Base-by-base conservation (phyloP, 2,329 filamentous ascomycete genomes). In the Rhynchosporium graminicola region DNA sequence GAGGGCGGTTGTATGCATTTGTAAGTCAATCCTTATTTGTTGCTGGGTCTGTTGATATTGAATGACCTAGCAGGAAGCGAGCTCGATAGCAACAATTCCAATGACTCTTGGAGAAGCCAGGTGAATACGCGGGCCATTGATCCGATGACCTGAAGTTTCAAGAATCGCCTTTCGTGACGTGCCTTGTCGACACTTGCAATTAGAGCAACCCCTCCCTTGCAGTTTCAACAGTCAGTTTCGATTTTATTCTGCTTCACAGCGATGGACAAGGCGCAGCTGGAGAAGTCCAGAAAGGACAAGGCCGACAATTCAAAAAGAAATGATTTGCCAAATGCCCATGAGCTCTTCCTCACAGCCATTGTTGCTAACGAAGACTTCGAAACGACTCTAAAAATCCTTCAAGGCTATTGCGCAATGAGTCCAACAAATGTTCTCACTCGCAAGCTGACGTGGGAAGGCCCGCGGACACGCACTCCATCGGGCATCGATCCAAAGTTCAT, bases 341-440 rank as follows among this genome's bases (percentile, higher is more conserved):
- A 87, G 73, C 75, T 87, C 20, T 87, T 86, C 68, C 77, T 87
- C 62, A 83, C 83, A 3, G 79, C 82, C 9, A 72, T 80, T 51
- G 78, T 88, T 59, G 76, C 77, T 20, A 79, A 82, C 60, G 76
- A 74, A 47, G 82, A 85, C 67, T 76, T 83, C 42, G 73, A 76
- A 55, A 78, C 75, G 62, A 80, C 80, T 26, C 79, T 81, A 59
- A 78, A 80, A 1, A 77, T 88, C 9, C 74, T 88, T 6, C 78
- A 82, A 62, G 85, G 85, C 20, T 77, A 85, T 65, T 83, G 82
- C 63, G 83, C 80, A 69, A 86, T 84, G 80, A 75, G 77, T 2
- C 79, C 83, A 1, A 81, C 79, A 68, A 77, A 80, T 61, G 76
- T 77, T 2, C 65, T 83, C 28, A 78, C 80, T 45, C 80, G 83